Evolutionary conservation across 2,329 filamentous ascomycete genomes (phyloP).

Genomic region (Aureobasidium sp.): DNA sequence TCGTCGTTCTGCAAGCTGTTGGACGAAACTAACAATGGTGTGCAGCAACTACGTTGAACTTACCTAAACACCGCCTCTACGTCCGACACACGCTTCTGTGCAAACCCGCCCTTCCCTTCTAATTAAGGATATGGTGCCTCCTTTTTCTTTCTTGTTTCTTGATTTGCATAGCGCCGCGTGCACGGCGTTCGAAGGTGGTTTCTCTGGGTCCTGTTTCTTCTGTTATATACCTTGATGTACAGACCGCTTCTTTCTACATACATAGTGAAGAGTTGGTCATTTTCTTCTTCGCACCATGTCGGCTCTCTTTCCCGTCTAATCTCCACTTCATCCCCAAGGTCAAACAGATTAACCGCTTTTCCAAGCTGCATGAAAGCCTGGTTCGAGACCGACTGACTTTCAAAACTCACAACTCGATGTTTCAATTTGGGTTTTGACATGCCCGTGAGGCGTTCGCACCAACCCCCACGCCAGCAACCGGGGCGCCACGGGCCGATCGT

Average conservation of each 20-base stretch:
- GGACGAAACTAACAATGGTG: neutral
- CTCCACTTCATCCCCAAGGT: neutral
- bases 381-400: neutral
- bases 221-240: constrained; percentile 10
- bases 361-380: neutral
- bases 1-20: neutral
- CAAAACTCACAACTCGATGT: neutral
- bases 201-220: neutral
- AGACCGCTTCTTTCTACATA: neutral
- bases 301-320: neutral
- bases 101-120: neutral
- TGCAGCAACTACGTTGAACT: constrained; percentile 27
- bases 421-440: neutral
- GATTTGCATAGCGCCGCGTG: constrained; percentile 10
- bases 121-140: neutral
- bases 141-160: neutral
- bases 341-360: neutral
- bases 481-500: constrained; percentile 2
- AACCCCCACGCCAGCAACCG: neutral
- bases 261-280: neutral
- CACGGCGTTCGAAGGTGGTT: constrained; percentile 5
- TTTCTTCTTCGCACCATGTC: neutral
- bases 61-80: constrained; percentile 1
- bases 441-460: neutral
- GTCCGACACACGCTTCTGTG: neutral